These are phyloP conservation scores for Paramecium bursaria DNA, from an alignment of 73 alveolate species.

Conservation along the genomic window DNA sequence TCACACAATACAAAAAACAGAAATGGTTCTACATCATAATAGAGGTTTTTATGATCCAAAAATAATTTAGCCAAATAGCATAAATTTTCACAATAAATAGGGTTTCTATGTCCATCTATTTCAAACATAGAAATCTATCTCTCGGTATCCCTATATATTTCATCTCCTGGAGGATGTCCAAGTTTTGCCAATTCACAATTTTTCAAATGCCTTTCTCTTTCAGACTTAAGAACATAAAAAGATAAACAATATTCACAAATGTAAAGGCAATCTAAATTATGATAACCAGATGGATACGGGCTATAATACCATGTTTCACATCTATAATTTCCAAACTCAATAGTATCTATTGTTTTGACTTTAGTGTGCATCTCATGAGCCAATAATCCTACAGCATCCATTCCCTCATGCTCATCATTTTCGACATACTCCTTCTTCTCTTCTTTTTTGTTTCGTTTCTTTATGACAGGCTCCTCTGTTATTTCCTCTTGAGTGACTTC, in stretches of 20 bases:
- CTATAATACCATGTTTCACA: constrained; percentile 96
- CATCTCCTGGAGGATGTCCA: constrained; percentile 98
- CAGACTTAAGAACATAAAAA: constrained; percentile 72
- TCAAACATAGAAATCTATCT: constrained; percentile 95
- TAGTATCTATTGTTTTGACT: constrained; percentile 85
- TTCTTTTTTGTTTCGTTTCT: constrained; percentile 51
- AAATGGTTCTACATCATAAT: constrained; percentile 96
- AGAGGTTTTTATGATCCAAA: constrained; percentile 96
- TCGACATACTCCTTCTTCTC: constrained; percentile 66
- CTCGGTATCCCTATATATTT: constrained; percentile 87
- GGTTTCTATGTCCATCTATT: constrained; percentile 93
- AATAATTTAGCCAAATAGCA: constrained; percentile 95
- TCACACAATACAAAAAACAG: constrained; percentile 94
- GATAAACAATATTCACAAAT: constrained; percentile 89
- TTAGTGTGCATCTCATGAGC: constrained; percentile 93
- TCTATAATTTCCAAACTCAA: constrained; percentile 85
- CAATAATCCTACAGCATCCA: constrained; percentile 78
- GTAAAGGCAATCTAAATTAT: constrained; percentile 85
- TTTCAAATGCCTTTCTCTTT: constrained; percentile 78
- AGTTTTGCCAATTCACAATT: constrained; percentile 76
- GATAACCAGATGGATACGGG: constrained; percentile 96
- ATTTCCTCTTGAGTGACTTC: constrained; percentile 57
- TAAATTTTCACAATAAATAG: constrained; percentile 95
- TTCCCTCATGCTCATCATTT: constrained; percentile 76
- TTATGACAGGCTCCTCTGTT: constrained; percentile 14